These are phyloP conservation scores for Candida manassasensis DNA, from an alignment of 805 yeast genomes.

Conservation along the genomic window DNA sequence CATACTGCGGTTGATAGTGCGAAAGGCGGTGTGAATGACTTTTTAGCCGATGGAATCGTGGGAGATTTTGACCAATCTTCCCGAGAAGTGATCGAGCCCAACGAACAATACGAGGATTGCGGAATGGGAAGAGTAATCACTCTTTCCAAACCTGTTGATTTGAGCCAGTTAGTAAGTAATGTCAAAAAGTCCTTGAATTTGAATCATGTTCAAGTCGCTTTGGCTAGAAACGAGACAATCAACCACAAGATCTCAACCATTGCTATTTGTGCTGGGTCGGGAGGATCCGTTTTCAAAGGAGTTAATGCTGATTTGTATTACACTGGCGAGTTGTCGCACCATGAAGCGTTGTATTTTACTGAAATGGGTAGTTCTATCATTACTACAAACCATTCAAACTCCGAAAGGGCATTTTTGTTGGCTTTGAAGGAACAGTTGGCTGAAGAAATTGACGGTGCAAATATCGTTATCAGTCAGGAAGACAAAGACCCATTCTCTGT, in stretches of 20 bases:
- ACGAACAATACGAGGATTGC: slow-evolving; percentile 43
- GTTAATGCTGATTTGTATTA: slow-evolving; percentile 63
- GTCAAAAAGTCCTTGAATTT: slow-evolving; percentile 54
- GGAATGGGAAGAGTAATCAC: slow-evolving; percentile 80
- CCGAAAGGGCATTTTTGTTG: slow-evolving; percentile 79
- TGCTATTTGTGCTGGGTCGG: slow-evolving; percentile 96
- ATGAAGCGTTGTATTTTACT: slow-evolving; percentile 68
- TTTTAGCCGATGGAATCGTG: slow-evolving; percentile 64
- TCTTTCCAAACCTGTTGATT: slow-evolving; percentile 38
- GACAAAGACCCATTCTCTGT: slow-evolving; percentile 62
- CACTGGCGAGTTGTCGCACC: slow-evolving; percentile 95
- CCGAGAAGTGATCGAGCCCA: slow-evolving; percentile 42
- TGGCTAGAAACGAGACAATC: slow-evolving; percentile 18
- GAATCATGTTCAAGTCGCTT: slow-evolving; percentile 59
- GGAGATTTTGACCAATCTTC: slow-evolving; percentile 20
- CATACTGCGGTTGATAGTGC: slow-evolving; percentile 97
- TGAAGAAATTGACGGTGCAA: slow-evolving; percentile 40
- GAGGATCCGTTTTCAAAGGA: slow-evolving; percentile 69
- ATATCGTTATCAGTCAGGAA: slow-evolving; percentile 44
- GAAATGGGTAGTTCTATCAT: slow-evolving; percentile 73
- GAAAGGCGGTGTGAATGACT: slow-evolving; percentile 89
- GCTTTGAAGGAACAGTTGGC: slow-evolving; percentile 48
- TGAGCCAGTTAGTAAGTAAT: slow-evolving; percentile 42
- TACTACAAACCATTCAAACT: slow-evolving; percentile 84
- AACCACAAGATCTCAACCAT: slow-evolving; percentile 43